A percentile compares a stretch with the other conserved stretches of the same genome.
Evolutionary conservation across 1,284 basidiomycete genomes (phyloP).

Genomic region (Amylostereum chailletii): DNA sequence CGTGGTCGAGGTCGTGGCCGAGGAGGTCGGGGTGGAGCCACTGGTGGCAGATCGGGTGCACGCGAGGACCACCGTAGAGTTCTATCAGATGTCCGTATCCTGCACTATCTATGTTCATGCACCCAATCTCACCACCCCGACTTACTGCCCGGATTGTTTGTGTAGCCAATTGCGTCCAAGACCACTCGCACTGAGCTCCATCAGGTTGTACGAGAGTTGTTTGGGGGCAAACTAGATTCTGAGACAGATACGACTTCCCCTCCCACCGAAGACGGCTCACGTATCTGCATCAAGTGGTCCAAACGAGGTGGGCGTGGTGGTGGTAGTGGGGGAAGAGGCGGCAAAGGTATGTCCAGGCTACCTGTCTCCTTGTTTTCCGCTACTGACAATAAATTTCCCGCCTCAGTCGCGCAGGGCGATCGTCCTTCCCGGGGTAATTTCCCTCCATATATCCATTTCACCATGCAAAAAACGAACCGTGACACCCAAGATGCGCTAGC

Average conservation of each 20-base stretch:
- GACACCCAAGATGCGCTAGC: constrained; percentile 93
- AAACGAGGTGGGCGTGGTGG: constrained; percentile 36
- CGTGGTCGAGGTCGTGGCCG: constrained; percentile 35
- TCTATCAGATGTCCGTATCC: constrained; percentile 61
- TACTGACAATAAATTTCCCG: constrained; percentile 3
- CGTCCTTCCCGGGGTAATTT: constrained; percentile 52
- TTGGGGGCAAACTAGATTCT: constrained; percentile 77
- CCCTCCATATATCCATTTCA: constrained; percentile 92
- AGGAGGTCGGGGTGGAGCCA: constrained; percentile 35
- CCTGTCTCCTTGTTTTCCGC: constrained; percentile 2
- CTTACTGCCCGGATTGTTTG: constrained; percentile 10
- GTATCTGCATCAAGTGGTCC: constrained; percentile 71
- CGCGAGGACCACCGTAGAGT: constrained; percentile 68
- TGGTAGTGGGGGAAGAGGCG: constrained; percentile 33
- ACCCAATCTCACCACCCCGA: constrained; percentile 13
- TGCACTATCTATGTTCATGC: constrained; percentile 9
- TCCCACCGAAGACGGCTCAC: constrained; percentile 52
- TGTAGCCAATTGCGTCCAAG: constrained; percentile 77
- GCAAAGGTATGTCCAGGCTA: constrained; percentile 20
- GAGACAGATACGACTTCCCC: constrained; percentile 56
- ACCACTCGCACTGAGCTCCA: constrained; percentile 78
- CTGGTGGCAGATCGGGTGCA: constrained; percentile 21
- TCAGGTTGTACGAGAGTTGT: constrained; percentile 72
- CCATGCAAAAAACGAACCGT: constrained; percentile 94
- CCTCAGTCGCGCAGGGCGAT: constrained; percentile 24